Base-by-base conservation (phyloP, 2,329 filamentous ascomycete species). In the Colletotrichum graminicola region DNA sequence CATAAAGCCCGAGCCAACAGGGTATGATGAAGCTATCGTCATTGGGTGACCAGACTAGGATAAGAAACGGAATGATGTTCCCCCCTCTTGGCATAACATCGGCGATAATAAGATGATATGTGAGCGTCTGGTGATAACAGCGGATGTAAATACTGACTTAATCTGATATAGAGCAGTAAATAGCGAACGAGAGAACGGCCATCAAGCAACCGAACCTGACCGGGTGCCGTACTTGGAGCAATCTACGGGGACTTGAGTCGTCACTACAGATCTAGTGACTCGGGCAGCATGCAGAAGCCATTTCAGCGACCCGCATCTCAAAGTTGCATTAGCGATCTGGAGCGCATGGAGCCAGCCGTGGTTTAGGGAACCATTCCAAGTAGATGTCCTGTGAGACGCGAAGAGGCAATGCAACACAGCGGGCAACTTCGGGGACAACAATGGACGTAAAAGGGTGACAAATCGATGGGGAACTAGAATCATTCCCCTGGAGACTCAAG, bases 221-320 rank as follows among this genome's bases (percentile, higher is more conserved):
- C n/a, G 14, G 5, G n/a, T 3, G 23, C 16, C 21, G 47, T 29
- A 23, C 14, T 39, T 16, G 23, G 43, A 23, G 49, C n/a, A 21
- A 29, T 23, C n/a, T 10, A 54, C 11, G 10, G 36, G 32, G 12
- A 11, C 59, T 34, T 26, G 26, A 62, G 26, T 16, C 39, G 39
- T 47, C 23, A 34, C 57, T 21, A n/a, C 6, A 29, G 60, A 64
- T 69, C 69, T 65, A 59, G 69, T 72, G 69, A 72, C 66, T 59
- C 43, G 60, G 59, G 23, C 45, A 41, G 6, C 39, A 72, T 72
- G 69, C 69, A 69, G 57, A 57, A 47, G 55, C 62, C 45, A 57
- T 23, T 54, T 60, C 69, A 43, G 68, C 57, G 52, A 32, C 64
- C 52, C 57, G 68, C 39, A 41, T 62, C 36, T 43, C 16, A 39